Evolutionary conservation across 768 basidiomycete genomes (phyloP).

Genomic region (Boletus rubroflammeus): DNA sequence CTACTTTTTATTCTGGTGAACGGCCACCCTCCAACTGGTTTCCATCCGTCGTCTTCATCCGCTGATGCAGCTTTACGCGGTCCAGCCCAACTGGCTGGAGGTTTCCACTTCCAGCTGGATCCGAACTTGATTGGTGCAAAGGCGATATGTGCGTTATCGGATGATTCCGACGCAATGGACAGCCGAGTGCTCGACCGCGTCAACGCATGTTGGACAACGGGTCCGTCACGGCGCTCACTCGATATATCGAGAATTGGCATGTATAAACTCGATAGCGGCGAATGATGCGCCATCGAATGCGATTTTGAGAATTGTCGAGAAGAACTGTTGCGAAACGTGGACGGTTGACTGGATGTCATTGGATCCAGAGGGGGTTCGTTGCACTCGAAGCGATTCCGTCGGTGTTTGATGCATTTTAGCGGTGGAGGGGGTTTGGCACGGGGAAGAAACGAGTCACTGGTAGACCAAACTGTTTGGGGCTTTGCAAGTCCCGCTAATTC

Average conservation of each 20-base stretch:
- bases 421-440: slow-evolving; percentile 20
- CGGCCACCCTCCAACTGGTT: background rate
- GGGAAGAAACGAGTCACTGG: slow-evolving; percentile 20
- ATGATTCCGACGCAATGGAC: background rate
- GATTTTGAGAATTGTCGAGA: background rate
- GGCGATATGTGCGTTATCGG: background rate
- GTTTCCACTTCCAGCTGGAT: slow-evolving; percentile 13
- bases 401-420: slow-evolving; percentile 8
- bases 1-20: background rate
- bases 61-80: background rate
- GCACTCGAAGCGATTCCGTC: slow-evolving; percentile 5
- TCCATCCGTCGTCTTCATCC: background rate
- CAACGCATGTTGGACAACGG: background rate
- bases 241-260: background rate
- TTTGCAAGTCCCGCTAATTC: background rate
- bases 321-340: background rate
- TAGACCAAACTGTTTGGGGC: slow-evolving; percentile 9
- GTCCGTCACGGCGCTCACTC: background rate
- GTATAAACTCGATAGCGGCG: background rate
- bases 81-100: slow-evolving; percentile 27
- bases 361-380: background rate
- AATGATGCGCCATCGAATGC: background rate
- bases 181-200: background rate
- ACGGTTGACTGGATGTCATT: background rate
- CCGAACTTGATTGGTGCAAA: background rate